Evolutionary conservation across 2,329 filamentous ascomycete genomes (phyloP), one percentile per base, ranked within the genome.

Genomic region (Phaeoacremonium minimum): DNA sequence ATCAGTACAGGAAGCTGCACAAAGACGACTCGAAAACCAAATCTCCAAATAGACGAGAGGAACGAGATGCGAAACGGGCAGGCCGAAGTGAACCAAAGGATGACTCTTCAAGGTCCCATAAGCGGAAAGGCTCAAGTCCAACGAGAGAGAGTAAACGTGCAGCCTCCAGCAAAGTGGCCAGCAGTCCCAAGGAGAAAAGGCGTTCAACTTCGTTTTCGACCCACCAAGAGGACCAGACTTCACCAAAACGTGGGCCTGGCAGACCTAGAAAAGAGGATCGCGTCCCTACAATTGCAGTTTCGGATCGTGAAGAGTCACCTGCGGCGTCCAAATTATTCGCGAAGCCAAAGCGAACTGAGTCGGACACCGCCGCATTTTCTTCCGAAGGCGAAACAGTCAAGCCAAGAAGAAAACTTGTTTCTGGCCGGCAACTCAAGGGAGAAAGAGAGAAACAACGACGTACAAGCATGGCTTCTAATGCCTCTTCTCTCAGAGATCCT

Each of bases 381-480:
- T 80, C 76, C 20, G 75, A 75, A 49, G 77, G 69, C 3, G 77
- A 80, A 50, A 56, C 71, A 7, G 54, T 66, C 15, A 83, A 82
- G 50, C 77, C 78, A 3, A 63, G 79, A 16, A 67, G 77, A 28
- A 84, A 82, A 50, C 66, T 84, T 9, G 67, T 83, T 15, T 83
- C 79, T 1, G 79, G 79, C 22, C 73, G 71, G 35, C 79, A 83
- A 38, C 56, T 81, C 28, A 75, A 77, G 42, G 74, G 73, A 8
- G 75, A 79, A 49, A 65, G 73, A 14, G 72, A 77, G 36, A 75
- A 73, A 52, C 73, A 79, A 45, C 66, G 77, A 14, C 73, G 78
- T 6, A 64, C 72, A 30, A 81, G 77, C 50, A 61, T 80, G 58
- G 69, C 63, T 0, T 80, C 77, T 2, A 78, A 64, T 30, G 60